Percentiles rank a stretch among this genome's conserved stretches.
These are phyloP conservation scores for Brassica cretica DNA, from an alignment of 345 rosid species.

Conservation along the genomic window DNA sequence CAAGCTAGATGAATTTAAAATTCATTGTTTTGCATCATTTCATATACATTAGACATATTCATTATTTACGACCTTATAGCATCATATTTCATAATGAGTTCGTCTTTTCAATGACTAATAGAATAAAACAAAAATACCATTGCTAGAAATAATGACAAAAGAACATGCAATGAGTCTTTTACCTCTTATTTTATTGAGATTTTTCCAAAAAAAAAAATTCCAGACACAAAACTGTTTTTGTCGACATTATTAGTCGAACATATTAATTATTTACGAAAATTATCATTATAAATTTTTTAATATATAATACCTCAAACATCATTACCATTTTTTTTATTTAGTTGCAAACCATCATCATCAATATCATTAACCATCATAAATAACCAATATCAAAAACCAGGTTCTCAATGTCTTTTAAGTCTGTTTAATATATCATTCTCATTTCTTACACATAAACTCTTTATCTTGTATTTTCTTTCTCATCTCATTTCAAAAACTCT, in stretches of 20 bases:
- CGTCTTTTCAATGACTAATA: conserved; percentile 42
- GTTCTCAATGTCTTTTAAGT: background rate
- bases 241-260: background rate
- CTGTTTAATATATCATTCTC: background rate
- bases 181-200: background rate
- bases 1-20: conserved; percentile 11
- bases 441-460: background rate
- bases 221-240: background rate
- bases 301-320: background rate
- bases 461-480: too few species aligned
- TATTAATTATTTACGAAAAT: background rate
- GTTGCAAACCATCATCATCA: background rate
- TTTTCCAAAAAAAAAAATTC: background rate
- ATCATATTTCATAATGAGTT: conserved; percentile 50
- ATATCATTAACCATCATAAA: background rate
- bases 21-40: conserved; percentile 14
- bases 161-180: conserved; percentile 27
- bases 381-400: background rate
- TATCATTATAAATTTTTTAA: background rate
- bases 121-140: conserved; percentile 28
- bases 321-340: background rate
- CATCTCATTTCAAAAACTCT: background rate
- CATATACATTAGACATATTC: conserved; percentile 27
- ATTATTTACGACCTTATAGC: conserved; percentile 39
- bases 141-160: conserved; percentile 33